Base-by-base conservation (phyloP, 1,139 yeast genomes). In the Sugiyamaella sp. region DNA sequence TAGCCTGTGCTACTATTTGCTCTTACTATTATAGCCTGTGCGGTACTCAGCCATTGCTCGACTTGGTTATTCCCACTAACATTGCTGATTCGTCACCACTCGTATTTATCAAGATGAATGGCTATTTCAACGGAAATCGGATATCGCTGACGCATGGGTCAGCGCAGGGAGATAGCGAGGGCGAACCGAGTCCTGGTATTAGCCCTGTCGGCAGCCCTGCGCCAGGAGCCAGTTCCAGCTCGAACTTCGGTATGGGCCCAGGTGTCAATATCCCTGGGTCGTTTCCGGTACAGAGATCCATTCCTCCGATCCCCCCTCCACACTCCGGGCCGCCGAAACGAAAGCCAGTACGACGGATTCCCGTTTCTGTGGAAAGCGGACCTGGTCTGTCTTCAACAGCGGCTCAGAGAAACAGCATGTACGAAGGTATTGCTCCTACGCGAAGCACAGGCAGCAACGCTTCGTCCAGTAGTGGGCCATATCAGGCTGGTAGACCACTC, bases 101-200 rank as follows among this genome's bases (percentile, higher is more conserved):
- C n/a, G n/a, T n/a, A n/a, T n/a, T n/a, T n/a, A n/a, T n/a, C 32
- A 46, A 21, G 14, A 53, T 53, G 56, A 46, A 53, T 24, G 61
- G 61, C n/a, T 58, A 58, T 32, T 27, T 51, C n/a, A 58, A 58
- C 49, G 61, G 61, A 6, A 58, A 51, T 49, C 54, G 49, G 44
- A 45, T 55, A 21, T 43, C 57, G 38, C 35, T 44, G 41, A 25
- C 8, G 10, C n/a, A 4, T 22, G 24, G 21, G 8, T 10, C 10
- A 21, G 32, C 16, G 4, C 9, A 22, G 20, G 44, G 22, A 45
- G 33, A 19, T 16, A 14, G 35, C 14, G 14, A 29, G 19, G 20
- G 33, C 39, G 21, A 25, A n/a, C n/a, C n/a, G 21, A 19, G 25
- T 27, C 16, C 41, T 19, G 40, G 44, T 32, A 21, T 35, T 22